Base-by-base conservation (phyloP, 371 early-diverging fungal species). In the Blakeslea trispora region DNA sequence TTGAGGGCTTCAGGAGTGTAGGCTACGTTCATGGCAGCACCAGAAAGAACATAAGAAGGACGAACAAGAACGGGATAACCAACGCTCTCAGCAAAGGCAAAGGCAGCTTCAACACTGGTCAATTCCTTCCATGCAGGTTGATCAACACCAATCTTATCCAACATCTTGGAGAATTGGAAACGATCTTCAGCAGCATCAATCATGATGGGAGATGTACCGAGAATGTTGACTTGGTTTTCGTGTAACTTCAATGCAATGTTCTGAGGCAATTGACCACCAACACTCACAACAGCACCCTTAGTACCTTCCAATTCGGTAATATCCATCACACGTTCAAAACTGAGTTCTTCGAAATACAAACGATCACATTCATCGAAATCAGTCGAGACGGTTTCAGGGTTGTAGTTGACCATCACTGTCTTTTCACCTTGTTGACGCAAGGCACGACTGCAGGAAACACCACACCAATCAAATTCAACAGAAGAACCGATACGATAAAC, bases 401-500 rank as follows among this genome's bases (percentile, higher is more conserved):
- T 96, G 85, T 95, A 96, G 82, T 96, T 96, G 69, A 96, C 87
- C 95, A 95, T 94, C 40, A 96, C 82, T 0, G 97, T 96, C 74
- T 89, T 87, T 71, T 79, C 77, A 52, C 89, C 87, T n/a, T 86
- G 61, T 22, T 77, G 68, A 44, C 94, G 89, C 28, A 96, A 82
- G 13, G 88, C 83, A 52, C 92, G 92, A 59, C 91, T 89, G 50
- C 87, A 82, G 21, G 84, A 81, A 10, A 94, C 96, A 57, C 88
- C 95, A 58, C 92, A 94, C 94, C 94, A 94, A 69, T 95, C 95
- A 68, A 96, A 96, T 71, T 95, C 95, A 39, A 96, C 97, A 23
- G 89, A 89, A 10, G 91, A 91, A 35, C 96, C 96, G 52, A 96
- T 96, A 53, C 96, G 86, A 74, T 96, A 96, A 28, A 96, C 96